Conservation (phyloP, 2,329 filamentous ascomycete genomes). For the Colletotrichum karsti region DNA sequence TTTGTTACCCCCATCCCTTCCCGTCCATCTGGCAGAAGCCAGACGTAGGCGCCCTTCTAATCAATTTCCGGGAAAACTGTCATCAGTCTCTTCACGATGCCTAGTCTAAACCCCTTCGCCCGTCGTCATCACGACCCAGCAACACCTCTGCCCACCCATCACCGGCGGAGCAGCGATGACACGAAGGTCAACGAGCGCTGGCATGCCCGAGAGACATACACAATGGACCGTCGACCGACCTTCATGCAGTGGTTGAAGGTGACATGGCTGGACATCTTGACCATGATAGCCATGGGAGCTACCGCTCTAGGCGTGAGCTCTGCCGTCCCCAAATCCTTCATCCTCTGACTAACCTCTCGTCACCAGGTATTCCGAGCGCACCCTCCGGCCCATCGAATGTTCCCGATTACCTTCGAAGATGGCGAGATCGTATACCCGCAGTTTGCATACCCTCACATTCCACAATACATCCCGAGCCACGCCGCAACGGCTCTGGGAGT, state of each 20-base stretch:
- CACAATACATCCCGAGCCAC: slow-evolving; percentile 78
- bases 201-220: slow-evolving; percentile 35
- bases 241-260: slow-evolving; percentile 77
- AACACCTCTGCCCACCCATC: slow-evolving; percentile 1
- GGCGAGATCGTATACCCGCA: slow-evolving; percentile 75
- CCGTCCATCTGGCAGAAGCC: too few relatives aligned
- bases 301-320: slow-evolving; percentile 71
- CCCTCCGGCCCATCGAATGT: slow-evolving; percentile 73
- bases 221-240: slow-evolving; percentile 60
- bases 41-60: neutral
- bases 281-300: slow-evolving; percentile 72
- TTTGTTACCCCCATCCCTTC: too few relatives aligned
- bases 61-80: neutral
- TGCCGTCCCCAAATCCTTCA: slow-evolving; percentile 33
- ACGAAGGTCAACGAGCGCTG: slow-evolving; percentile 9
- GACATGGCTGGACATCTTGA: slow-evolving; percentile 74
- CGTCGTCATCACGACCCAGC: neutral
- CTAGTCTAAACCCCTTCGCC: slow-evolving; percentile 2
- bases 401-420: slow-evolving; percentile 71
- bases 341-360: neutral
- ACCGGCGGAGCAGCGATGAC: slow-evolving; percentile 8
- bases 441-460: slow-evolving; percentile 75
- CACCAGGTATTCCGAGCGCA: slow-evolving; percentile 67
- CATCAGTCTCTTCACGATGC: neutral
- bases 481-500: slow-evolving; percentile 72